Evolutionary conservation across 345 rosid genomes (phyloP).

Genomic region (Chamaenerion angustifolium): DNA sequence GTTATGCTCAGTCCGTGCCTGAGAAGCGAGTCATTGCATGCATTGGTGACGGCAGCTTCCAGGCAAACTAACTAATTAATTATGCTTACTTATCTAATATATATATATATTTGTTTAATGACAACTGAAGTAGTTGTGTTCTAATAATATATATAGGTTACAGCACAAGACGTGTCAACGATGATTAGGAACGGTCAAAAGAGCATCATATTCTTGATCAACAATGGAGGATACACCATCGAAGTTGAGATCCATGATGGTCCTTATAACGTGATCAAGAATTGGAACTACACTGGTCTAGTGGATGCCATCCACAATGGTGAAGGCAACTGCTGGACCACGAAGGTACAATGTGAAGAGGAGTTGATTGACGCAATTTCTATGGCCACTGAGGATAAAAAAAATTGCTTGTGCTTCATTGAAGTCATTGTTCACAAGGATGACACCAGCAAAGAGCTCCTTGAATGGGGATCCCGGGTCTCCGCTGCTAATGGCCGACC

Average conservation of each 20-base stretch:
- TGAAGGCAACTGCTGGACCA: constrained; percentile 29
- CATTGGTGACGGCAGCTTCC: constrained; percentile 52
- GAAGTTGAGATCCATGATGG: constrained; percentile 27
- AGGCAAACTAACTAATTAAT: constrained; percentile 10
- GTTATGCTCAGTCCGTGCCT: constrained; percentile 44
- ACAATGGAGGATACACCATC: constrained; percentile 26
- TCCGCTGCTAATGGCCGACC: constrained; percentile 41
- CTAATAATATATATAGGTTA: too few relatives aligned
- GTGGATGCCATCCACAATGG: constrained; percentile 28
- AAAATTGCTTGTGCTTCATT: constrained; percentile 38
- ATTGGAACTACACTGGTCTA: constrained; percentile 19
- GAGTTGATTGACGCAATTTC: constrained; percentile 29
- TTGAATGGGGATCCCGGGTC: constrained; percentile 45
- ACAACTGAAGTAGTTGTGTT: too few relatives aligned
- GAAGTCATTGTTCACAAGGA: constrained; percentile 43
- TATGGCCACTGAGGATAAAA: constrained; percentile 19
- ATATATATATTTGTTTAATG: too few relatives aligned
- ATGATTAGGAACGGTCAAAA: constrained; percentile 21
- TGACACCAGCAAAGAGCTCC: constrained; percentile 40
- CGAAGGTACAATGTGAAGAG: constrained; percentile 12
- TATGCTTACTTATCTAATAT: too few relatives aligned
- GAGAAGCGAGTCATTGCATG: constrained; percentile 43
- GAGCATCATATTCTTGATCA: constrained; percentile 21
- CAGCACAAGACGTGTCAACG: constrained; percentile 28
- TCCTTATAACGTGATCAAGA: constrained; percentile 23